Evolutionary conservation across 2,329 filamentous ascomycete species (phyloP).

Genomic region (Talaromyces albobiverticillius): DNA sequence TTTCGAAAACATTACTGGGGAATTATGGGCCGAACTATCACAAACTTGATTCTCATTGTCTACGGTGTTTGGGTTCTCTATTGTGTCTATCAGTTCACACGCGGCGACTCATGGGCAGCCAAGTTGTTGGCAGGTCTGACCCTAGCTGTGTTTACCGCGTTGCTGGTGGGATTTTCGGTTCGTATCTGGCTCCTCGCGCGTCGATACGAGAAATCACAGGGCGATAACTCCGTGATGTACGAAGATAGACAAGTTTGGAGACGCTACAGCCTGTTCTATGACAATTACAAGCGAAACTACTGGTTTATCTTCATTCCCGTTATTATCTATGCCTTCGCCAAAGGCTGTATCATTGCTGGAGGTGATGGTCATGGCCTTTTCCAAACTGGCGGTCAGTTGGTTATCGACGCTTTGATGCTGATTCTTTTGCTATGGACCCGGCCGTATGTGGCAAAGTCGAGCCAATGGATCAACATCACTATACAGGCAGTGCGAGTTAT

Average conservation of each 20-base stretch:
- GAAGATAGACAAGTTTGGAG: slow-evolving; percentile 88
- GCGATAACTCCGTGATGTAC: slow-evolving; percentile 70
- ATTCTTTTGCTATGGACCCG: slow-evolving; percentile 76
- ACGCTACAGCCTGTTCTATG: slow-evolving; percentile 97
- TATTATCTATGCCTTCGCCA: slow-evolving; percentile 87
- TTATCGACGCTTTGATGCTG: slow-evolving; percentile 78
- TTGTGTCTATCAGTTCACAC: slow-evolving; percentile 92
- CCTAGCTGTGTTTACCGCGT: slow-evolving; percentile 71
- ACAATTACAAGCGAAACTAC: slow-evolving; percentile 87
- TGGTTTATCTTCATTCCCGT: slow-evolving; percentile 96
- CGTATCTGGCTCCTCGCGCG: slow-evolving; percentile 76
- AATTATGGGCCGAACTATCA: slow-evolving; percentile 82
- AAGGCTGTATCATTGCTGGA: slow-evolving; percentile 80
- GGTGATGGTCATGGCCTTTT: slow-evolving; percentile 80
- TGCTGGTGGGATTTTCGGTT: slow-evolving; percentile 80
- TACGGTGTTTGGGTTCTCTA: slow-evolving; percentile 96
- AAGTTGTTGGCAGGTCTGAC: slow-evolving; percentile 80
- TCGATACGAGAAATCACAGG: slow-evolving; percentile 70
- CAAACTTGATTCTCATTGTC: slow-evolving; percentile 81
- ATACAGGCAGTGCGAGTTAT: slow-evolving; percentile 88
- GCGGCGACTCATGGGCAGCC: slow-evolving; percentile 91
- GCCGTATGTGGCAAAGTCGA: slow-evolving; percentile 81
- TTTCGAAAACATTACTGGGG: slow-evolving; percentile 98
- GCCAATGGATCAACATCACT: slow-evolving; percentile 88
- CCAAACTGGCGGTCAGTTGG: slow-evolving; percentile 75